Conservation (phyloP, 345 rosid genomes). For the Gossypium anomalum region DNA sequence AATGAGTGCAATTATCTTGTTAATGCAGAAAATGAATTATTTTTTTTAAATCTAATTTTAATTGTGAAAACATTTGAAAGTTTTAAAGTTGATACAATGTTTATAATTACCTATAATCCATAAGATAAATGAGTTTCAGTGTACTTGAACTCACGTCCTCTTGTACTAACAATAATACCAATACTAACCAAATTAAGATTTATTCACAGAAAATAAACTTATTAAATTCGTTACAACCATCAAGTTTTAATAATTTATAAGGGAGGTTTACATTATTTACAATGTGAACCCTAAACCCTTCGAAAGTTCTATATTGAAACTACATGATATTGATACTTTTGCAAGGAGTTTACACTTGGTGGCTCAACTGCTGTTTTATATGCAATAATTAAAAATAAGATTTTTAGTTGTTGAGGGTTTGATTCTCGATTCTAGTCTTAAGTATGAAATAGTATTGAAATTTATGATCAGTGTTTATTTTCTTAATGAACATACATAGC, state of each 20-base stretch:
- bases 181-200: rapidly evolving
- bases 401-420: rapidly evolving
- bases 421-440: rapidly evolving
- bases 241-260: no score
- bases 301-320: neutral
- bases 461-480: no score
- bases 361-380: neutral
- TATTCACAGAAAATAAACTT: no score
- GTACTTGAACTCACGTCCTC: rapidly evolving
- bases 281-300: neutral
- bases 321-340: no score
- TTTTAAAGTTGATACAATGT: no score
- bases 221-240: neutral
- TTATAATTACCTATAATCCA: rapidly evolving
- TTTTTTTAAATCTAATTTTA: no score
- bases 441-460: no score
- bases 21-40: no score
- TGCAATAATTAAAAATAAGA: no score
- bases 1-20: no score
- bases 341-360: neutral
- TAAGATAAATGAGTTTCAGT: rapidly evolving
- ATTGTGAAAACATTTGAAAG: no score
- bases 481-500: rapidly evolving
- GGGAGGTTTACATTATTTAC: neutral
- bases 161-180: rapidly evolving